Percentiles rank a stretch among this genome's conserved stretches.
Evolutionary conservation across 345 rosid species (phyloP).

Genomic region (Mercurialis annua): DNA sequence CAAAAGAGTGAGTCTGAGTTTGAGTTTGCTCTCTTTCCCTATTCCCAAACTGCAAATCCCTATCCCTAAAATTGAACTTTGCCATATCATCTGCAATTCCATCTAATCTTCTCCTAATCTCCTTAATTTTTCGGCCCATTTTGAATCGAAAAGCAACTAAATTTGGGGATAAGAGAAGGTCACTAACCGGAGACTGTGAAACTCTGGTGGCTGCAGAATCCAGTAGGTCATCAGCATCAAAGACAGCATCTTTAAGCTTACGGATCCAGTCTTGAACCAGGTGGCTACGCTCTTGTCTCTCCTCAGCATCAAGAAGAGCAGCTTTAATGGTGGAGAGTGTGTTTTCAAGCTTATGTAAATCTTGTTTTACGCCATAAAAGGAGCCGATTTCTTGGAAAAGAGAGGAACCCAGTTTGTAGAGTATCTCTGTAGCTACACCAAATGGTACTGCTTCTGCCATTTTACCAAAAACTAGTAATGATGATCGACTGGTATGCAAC

Average conservation of each 20-base stretch:
- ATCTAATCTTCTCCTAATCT: slow-evolving; percentile 6
- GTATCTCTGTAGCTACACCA: neutral
- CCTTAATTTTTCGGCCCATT: neutral
- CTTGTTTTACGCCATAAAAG: slow-evolving; percentile 1
- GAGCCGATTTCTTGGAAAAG: slow-evolving; percentile 9
- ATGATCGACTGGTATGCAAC: too few relatives aligned
- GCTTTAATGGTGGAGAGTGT: slow-evolving; percentile 16
- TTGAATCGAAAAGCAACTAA: neutral
- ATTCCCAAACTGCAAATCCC: neutral
- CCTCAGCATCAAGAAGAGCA: slow-evolving; percentile 16
- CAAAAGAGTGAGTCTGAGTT: slow-evolving; percentile 18
- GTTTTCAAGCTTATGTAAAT: slow-evolving; percentile 7
- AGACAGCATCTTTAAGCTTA: slow-evolving; percentile 16
- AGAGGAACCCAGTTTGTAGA: neutral
- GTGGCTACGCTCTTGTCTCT: slow-evolving; percentile 9
- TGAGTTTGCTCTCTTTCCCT: slow-evolving; percentile 14
- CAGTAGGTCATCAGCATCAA: slow-evolving; percentile 15
- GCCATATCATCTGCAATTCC: slow-evolving; percentile 11
- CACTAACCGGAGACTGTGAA: neutral
- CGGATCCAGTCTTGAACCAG: slow-evolving; percentile 14
- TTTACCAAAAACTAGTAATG: too few relatives aligned
- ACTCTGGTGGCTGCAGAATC: slow-evolving; percentile 3
- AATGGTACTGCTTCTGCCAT: slow-evolving; percentile 16
- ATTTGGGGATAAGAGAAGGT: neutral
- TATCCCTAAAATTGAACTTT: slow-evolving; percentile 9